Conservation (phyloP, 2,329 filamentous ascomycete genomes). For the Diaporthe humulicola region DNA sequence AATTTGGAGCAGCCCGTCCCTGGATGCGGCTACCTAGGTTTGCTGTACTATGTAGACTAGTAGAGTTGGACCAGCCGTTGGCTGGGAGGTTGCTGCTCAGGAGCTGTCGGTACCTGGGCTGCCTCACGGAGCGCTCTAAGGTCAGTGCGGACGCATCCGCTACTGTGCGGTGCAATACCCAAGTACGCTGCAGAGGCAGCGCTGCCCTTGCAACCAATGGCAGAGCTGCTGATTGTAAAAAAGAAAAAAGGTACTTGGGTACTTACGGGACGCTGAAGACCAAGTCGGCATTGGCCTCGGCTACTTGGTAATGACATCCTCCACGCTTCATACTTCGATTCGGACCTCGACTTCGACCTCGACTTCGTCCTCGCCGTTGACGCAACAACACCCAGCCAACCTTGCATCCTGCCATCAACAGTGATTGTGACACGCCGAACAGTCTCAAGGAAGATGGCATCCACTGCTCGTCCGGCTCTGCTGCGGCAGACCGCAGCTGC, state of each 20-base stretch:
- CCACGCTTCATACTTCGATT: constrained; percentile 31
- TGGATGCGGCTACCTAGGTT: too few relatives aligned
- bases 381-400: constrained; percentile 40
- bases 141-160: neutral
- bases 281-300: constrained; percentile 56
- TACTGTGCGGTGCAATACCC: too few relatives aligned
- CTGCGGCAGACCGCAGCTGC: constrained; percentile 64
- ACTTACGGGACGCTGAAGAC: neutral
- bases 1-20: neutral
- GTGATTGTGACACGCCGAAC: constrained; percentile 1
- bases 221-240: constrained; percentile 53
- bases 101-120: neutral
- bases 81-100: neutral
- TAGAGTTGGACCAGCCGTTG: neutral
- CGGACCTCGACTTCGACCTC: constrained; percentile 33
- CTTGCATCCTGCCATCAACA: neutral
- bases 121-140: neutral
- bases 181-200: neutral
- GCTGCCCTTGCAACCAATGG: constrained; percentile 57
- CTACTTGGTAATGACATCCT: constrained; percentile 36
- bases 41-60: too few relatives aligned
- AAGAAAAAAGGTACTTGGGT: constrained; percentile 58
- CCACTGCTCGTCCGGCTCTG: constrained; percentile 66
- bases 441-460: constrained; percentile 62
- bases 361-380: constrained; percentile 15